Percentiles rank a stretch among this genome's conserved stretches.
Conservation (phyloP, 2,329 filamentous ascomycete genomes). For the Coniochaeta ligniaria region DNA sequence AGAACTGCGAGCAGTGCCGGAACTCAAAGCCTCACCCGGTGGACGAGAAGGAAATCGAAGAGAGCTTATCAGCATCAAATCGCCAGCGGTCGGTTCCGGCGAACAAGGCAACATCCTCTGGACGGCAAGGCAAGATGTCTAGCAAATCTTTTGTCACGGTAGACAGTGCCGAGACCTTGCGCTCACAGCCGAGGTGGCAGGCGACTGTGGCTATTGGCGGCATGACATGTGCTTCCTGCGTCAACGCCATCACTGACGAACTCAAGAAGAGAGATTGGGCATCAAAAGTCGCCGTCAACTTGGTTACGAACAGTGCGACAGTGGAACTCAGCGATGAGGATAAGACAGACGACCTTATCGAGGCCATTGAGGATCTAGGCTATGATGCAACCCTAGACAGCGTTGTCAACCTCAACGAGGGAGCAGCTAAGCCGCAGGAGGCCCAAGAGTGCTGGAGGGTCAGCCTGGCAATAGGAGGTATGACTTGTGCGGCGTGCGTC, state of each 20-base stretch:
- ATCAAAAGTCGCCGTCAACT: conserved; percentile 50
- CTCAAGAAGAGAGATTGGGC: conserved; percentile 53
- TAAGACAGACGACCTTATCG: conserved; percentile 40
- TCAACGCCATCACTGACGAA: conserved; percentile 55
- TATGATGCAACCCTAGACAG: conserved; percentile 57
- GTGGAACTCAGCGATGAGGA: conserved; percentile 43
- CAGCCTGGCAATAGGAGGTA: conserved; percentile 57
- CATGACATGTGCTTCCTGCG: conserved; percentile 68
- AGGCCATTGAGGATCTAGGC: conserved; percentile 56
- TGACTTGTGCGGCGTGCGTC: conserved; percentile 66
- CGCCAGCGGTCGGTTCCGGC: background rate
- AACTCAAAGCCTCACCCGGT: background rate
- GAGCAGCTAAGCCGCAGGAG: conserved; percentile 11
- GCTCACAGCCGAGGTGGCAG: conserved; percentile 9
- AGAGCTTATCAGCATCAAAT: background rate
- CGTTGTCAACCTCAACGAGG: conserved; percentile 28
- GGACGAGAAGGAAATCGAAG: conserved; percentile 9
- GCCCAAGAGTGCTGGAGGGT: conserved; percentile 34
- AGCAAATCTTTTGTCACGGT: conserved; percentile 24
- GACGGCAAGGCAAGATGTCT: conserved; percentile 7
- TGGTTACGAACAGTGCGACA: conserved; percentile 60
- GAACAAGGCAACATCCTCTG: conserved; percentile 1
- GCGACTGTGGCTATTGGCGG: conserved; percentile 44
- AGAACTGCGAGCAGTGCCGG: conserved; percentile 33
- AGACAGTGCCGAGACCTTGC: conserved; percentile 19